Conservation (phyloP, 2,329 filamentous ascomycete species). For the Aureobasidium zeae region DNA sequence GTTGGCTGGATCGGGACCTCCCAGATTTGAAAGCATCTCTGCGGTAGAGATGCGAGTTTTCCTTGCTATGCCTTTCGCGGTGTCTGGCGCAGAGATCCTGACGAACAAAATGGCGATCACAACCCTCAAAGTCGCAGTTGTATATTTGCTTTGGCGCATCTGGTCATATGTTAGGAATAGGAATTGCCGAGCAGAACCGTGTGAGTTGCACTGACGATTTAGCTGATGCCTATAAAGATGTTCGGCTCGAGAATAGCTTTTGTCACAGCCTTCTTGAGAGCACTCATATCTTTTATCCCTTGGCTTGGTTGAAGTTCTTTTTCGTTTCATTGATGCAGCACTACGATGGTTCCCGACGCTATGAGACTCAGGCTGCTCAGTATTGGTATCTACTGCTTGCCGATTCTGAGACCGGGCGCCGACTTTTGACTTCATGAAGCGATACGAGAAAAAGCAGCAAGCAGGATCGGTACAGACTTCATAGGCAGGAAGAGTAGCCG, state of each 20-base stretch:
- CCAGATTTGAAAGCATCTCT: conserved; percentile 48
- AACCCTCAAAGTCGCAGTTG: conserved; percentile 84
- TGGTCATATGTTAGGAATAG: conserved; percentile 28
- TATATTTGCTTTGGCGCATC: conserved; percentile 94
- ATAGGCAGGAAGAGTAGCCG: no score
- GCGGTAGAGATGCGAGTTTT: conserved; percentile 65
- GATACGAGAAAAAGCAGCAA: background rate
- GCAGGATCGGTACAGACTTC: no score
- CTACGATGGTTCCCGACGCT: background rate
- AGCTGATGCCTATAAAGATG: conserved; percentile 94
- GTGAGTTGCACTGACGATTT: conserved; percentile 65
- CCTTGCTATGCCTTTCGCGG: conserved; percentile 43
- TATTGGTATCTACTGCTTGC: background rate
- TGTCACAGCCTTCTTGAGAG: conserved; percentile 76
- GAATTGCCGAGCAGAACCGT: no score
- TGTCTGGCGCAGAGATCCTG: conserved; percentile 77
- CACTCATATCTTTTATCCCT: conserved; percentile 63
- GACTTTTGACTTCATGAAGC: conserved; percentile 4
- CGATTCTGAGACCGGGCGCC: background rate
- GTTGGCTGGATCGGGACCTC: background rate
- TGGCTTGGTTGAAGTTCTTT: background rate
- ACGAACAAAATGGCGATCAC: conserved; percentile 80
- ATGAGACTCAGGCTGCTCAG: background rate
- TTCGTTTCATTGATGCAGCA: background rate
- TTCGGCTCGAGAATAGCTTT: conserved; percentile 92